These are phyloP conservation scores for Daldinia eschscholtzii DNA, from an alignment of 2,329 filamentous ascomycete genomes.

Conservation along the genomic window DNA sequence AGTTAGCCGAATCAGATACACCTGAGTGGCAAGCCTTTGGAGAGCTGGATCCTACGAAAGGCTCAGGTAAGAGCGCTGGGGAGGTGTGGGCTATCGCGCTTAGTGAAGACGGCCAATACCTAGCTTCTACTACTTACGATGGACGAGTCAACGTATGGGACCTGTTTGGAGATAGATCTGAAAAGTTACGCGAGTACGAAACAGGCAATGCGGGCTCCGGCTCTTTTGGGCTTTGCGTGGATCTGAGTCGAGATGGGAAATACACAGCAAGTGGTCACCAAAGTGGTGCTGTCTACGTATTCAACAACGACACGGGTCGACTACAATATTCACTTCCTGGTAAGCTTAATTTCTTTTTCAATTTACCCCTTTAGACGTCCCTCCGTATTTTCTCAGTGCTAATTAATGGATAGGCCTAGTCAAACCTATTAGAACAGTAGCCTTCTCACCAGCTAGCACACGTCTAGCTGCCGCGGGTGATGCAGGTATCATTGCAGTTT, in stretches of 20 bases:
- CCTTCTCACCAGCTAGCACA: slow-evolving; percentile 88
- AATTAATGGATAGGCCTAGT: slow-evolving; percentile 72
- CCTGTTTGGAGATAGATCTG: slow-evolving; percentile 64
- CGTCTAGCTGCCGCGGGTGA: slow-evolving; percentile 92
- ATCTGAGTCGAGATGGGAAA: slow-evolving; percentile 81
- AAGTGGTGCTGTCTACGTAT: slow-evolving; percentile 91
- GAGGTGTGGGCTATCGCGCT: slow-evolving; percentile 91
- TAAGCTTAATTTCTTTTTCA: slow-evolving; percentile 54
- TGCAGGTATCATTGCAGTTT: slow-evolving; percentile 87
- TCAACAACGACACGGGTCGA: slow-evolving; percentile 90
- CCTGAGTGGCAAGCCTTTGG: slow-evolving; percentile 65
- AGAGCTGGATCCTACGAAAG: slow-evolving; percentile 57
- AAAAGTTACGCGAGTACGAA: slow-evolving; percentile 85
- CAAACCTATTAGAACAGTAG: slow-evolving; percentile 85
- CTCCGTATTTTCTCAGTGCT: neutral
- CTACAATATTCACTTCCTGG: slow-evolving; percentile 87
- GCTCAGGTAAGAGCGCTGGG: slow-evolving; percentile 67
- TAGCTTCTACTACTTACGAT: slow-evolving; percentile 89
- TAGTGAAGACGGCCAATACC: slow-evolving; percentile 83
- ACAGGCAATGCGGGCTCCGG: slow-evolving; percentile 78
- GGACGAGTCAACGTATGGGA: slow-evolving; percentile 94
- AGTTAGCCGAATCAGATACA: slow-evolving; percentile 67
- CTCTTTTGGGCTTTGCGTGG: slow-evolving; percentile 90
- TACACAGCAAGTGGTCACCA: slow-evolving; percentile 94
- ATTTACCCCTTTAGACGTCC: neutral